Evolutionary conservation across 2,329 filamentous ascomycete species (phyloP).

Genomic region (Cercospora berteroae): DNA sequence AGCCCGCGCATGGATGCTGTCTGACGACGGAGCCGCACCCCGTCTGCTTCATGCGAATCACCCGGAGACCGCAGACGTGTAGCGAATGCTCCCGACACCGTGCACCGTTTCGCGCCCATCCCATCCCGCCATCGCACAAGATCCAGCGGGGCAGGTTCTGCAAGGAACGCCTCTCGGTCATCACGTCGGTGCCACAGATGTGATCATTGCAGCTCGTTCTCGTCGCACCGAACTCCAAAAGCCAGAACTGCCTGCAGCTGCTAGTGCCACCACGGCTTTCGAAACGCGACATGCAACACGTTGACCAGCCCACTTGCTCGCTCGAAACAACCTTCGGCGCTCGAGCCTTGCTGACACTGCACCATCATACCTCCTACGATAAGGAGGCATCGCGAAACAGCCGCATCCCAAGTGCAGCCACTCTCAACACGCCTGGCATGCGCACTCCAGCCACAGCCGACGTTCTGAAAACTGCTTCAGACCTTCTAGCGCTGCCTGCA

Average conservation of each 20-base stretch:
- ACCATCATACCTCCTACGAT: background rate
- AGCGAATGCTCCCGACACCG: background rate
- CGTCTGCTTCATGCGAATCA: background rate
- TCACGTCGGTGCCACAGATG: conserved; percentile 6
- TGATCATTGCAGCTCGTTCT: background rate
- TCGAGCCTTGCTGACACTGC: background rate
- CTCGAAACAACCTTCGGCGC: background rate
- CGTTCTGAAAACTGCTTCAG: background rate
- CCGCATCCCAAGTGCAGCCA: background rate
- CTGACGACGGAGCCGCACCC: background rate
- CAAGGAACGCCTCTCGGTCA: conserved; percentile 5
- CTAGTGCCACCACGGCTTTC: conserved; percentile 1
- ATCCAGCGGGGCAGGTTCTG: background rate
- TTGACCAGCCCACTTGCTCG: background rate
- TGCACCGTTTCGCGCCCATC: background rate
- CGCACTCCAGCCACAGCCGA: background rate
- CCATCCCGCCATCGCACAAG: background rate
- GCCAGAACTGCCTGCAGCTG: background rate
- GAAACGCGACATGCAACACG: conserved; percentile 11
- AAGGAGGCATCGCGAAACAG: background rate
- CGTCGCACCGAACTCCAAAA: background rate
- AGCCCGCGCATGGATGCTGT: background rate
- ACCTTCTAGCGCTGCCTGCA: background rate
- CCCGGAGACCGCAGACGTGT: background rate
- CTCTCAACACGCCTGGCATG: background rate